phyloP scores from a whole-genome alignment of 2,329 filamentous ascomycete species.

The Stagonosporopsis rhizophila region DNA sequence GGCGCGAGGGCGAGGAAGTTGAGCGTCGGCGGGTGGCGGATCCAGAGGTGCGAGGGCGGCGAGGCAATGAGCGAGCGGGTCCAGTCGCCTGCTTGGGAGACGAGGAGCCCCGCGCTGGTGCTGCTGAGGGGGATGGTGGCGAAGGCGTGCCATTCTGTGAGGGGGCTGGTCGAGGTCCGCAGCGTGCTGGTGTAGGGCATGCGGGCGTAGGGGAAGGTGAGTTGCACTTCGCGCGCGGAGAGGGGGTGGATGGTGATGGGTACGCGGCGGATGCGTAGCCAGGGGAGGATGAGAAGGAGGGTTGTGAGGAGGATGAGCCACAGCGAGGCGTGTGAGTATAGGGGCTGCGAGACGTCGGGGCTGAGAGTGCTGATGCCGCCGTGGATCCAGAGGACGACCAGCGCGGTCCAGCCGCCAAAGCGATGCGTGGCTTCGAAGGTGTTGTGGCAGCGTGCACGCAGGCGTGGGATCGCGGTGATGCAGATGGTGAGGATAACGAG shows the following conservation, averaged over 20 bases:
- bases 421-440: constrained; percentile 46
- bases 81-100: constrained; percentile 48
- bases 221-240: constrained; percentile 73
- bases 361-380: constrained; percentile 20
- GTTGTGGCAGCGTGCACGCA: constrained; percentile 42
- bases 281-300: constrained; percentile 72
- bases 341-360: background rate
- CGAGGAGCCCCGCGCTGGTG: constrained; percentile 30
- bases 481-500: constrained; percentile 34
- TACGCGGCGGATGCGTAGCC: constrained; percentile 73
- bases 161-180: constrained; percentile 26
- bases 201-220: constrained; percentile 57
- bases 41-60: constrained; percentile 24
- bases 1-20: constrained; percentile 32
- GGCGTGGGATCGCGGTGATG: constrained; percentile 30
- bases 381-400: constrained; percentile 39
- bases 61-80: constrained; percentile 26
- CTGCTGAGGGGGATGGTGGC: constrained; percentile 45
- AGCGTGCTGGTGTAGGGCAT: constrained; percentile 35
- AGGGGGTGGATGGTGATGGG: constrained; percentile 69
- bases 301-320: constrained; percentile 75
- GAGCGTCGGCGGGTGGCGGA: constrained; percentile 24
- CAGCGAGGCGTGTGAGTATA: constrained; percentile 47
- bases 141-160: constrained; percentile 49
- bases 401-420: constrained; percentile 42